phyloP scores from a whole-genome alignment of 2,329 filamentous ascomycete species.

The Verticillium alfalfae region DNA sequence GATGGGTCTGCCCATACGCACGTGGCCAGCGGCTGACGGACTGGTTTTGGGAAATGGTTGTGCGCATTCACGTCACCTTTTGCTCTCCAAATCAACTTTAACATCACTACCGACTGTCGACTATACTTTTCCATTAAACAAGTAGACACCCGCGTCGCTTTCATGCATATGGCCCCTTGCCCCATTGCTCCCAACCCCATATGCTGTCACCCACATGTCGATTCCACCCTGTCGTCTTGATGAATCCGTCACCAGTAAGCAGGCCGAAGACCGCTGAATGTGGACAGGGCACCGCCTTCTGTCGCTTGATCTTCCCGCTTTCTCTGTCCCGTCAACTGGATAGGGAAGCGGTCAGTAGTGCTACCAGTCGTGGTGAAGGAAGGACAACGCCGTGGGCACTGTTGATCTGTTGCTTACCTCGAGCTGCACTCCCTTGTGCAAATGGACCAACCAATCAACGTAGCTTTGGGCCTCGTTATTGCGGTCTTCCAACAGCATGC shows the following conservation, averaged over 20 bases:
- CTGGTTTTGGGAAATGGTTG: too few species aligned
- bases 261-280: conserved; percentile 54
- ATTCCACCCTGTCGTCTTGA: not conserved
- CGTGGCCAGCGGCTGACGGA: too few species aligned
- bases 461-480: conserved; percentile 98
- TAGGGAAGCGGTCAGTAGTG: conserved; percentile 9
- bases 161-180: not conserved
- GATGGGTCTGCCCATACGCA: too few species aligned
- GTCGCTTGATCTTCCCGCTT: conserved; percentile 59
- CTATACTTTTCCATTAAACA: not conserved
- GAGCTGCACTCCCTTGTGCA: conserved; percentile 88
- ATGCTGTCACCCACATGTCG: not conserved
- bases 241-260: conserved; percentile 49
- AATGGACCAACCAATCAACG: conserved; percentile 95
- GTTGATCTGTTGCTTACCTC: conserved; percentile 53
- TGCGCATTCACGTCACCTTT: too few species aligned
- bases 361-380: not conserved
- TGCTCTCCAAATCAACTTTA: not conserved
- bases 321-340: conserved; percentile 61
- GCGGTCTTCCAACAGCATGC: conserved; percentile 84
- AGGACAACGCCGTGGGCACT: not conserved
- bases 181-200: not conserved
- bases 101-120: not conserved
- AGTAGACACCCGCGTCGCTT: not conserved
- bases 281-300: conserved; percentile 42